Conservation (phyloP, 768 basidiomycete genomes). For the Auriscalpium vulgare region DNA sequence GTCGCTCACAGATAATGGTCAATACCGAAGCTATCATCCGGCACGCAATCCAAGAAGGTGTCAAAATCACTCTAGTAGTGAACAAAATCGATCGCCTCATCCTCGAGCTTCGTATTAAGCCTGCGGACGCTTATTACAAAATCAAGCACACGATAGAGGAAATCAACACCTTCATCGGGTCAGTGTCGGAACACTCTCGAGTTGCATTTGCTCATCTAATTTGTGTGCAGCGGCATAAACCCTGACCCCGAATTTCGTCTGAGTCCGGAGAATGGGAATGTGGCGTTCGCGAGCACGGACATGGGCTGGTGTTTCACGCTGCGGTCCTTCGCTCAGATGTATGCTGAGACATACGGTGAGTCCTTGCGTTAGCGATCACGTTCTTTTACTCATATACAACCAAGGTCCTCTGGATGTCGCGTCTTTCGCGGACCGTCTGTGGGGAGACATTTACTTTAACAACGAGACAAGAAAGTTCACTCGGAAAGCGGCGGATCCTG, state of each 20-base stretch:
- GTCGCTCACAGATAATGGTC: conserved; percentile 66
- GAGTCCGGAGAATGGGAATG: conserved; percentile 93
- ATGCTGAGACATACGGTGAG: conserved; percentile 85
- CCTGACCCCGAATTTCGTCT: conserved; percentile 82
- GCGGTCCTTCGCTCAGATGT: conserved; percentile 91
- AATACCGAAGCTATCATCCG: conserved; percentile 84
- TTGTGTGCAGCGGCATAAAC: conserved; percentile 58
- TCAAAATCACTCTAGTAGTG: conserved; percentile 87
- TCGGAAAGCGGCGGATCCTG: conserved; percentile 73
- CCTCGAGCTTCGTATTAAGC: conserved; percentile 91
- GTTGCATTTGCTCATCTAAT: not conserved
- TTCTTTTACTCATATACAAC: not conserved
- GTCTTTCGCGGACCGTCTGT: conserved; percentile 83
- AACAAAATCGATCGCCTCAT: conserved; percentile 99
- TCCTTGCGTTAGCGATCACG: not conserved
- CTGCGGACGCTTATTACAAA: conserved; percentile 96
- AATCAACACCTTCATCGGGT: conserved; percentile 95
- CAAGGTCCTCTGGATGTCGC: conserved; percentile 72
- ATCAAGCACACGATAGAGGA: conserved; percentile 99
- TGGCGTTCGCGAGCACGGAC: conserved; percentile 93
- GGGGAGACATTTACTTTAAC: conserved; percentile 98
- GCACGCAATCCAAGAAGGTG: conserved; percentile 81
- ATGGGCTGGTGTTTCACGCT: conserved; percentile 99
- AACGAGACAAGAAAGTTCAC: conserved; percentile 80
- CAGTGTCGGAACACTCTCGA: conserved; percentile 12